Conservation (phyloP, 2,329 filamentous ascomycete genomes). For the Colletotrichum eremochloae region DNA sequence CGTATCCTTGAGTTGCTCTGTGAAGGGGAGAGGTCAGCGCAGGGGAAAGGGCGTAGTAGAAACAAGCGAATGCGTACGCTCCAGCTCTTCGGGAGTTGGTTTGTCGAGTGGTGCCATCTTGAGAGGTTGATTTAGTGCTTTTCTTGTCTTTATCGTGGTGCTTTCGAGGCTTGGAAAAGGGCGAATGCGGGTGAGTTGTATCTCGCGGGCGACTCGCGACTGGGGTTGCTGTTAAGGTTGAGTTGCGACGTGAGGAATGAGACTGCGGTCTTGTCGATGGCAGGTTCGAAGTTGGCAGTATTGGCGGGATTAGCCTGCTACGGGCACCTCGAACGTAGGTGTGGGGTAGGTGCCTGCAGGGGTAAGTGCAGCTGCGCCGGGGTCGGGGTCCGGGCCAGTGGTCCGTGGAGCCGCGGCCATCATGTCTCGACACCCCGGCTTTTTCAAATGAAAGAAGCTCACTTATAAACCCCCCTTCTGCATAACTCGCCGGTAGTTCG, state of each 20-base stretch:
- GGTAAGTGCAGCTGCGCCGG: constrained; percentile 8
- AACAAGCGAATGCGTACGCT: constrained; percentile 50
- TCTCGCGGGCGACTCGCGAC: not conserved
- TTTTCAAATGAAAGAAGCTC: not conserved
- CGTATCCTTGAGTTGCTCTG: constrained; percentile 71
- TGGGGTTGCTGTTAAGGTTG: not conserved
- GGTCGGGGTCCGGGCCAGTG: constrained; percentile 17
- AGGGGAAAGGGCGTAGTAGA: not conserved
- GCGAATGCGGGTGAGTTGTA: not conserved
- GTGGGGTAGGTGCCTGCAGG: constrained; percentile 23
- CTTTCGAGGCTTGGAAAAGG: not conserved
- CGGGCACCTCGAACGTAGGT: constrained; percentile 23
- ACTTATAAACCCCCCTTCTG: constrained; percentile 21
- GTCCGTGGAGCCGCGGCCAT: not conserved
- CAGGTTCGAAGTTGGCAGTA: constrained; percentile 11
- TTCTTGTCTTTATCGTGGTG: not conserved
- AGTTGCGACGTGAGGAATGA: constrained; percentile 5
- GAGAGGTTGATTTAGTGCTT: constrained; percentile 21
- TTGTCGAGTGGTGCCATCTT: constrained; percentile 59
- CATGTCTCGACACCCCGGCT: constrained; percentile 20
- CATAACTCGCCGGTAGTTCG: not conserved
- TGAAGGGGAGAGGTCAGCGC: not conserved
- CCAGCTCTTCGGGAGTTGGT: constrained; percentile 54
- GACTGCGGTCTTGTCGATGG: constrained; percentile 23
- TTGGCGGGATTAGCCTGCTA: constrained; percentile 34